Evolutionary conservation across 495 filamentous ascomycete genomes (phyloP).

Genomic region (Geopyxis carbonaria): DNA sequence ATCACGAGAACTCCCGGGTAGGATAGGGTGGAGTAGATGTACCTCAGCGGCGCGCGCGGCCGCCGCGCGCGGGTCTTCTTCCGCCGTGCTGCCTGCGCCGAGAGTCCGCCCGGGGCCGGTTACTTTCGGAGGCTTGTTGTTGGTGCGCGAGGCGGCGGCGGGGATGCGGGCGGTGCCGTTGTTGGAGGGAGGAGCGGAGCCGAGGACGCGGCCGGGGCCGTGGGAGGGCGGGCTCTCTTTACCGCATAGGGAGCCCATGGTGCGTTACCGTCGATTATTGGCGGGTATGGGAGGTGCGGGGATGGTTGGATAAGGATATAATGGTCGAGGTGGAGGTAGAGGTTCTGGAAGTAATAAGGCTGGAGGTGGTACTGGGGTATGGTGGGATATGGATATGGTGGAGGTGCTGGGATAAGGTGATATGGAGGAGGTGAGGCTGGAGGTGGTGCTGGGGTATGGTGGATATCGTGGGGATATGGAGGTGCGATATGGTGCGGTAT

Average conservation of each 20-base stretch:
- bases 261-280: too few relatives aligned
- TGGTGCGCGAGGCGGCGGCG: background rate
- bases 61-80: background rate
- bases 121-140: background rate
- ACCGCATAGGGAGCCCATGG: slow-evolving; percentile 5
- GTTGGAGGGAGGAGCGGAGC: background rate
- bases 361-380: too few relatives aligned
- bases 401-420: too few relatives aligned
- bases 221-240: slow-evolving; percentile 1
- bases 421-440: too few relatives aligned
- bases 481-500: too few relatives aligned
- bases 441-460: too few relatives aligned
- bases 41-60: slow-evolving; percentile 4
- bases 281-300: too few relatives aligned
- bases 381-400: too few relatives aligned
- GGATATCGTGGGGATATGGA: too few relatives aligned
- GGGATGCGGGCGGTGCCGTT: background rate
- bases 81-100: background rate
- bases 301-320: too few relatives aligned
- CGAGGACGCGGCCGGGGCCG: slow-evolving; percentile 1
- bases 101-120: background rate
- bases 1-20: background rate
- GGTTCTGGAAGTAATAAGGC: too few relatives aligned
- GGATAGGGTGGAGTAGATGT: background rate
- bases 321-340: too few relatives aligned